These are phyloP conservation scores for Taiwanofungus camphoratus DNA, from an alignment of 1,284 basidiomycete species.

Conservation along the genomic window DNA sequence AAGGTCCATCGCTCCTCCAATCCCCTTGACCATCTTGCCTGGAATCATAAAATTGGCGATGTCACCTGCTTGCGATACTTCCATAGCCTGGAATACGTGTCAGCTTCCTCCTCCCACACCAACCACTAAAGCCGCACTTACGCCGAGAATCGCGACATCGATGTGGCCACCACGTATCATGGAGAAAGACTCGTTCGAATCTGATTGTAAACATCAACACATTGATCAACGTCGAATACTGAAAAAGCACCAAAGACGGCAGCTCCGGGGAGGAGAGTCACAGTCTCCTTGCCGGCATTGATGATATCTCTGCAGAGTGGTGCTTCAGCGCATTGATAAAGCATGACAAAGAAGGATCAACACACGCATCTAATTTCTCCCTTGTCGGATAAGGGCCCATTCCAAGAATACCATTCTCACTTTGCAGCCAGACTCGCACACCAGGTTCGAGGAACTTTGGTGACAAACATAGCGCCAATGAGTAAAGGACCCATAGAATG, in stretches of 20 bases:
- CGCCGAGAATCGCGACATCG: constrained; percentile 84
- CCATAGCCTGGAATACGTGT: constrained; percentile 66
- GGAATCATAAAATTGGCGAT: constrained; percentile 99
- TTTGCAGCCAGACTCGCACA: constrained; percentile 89
- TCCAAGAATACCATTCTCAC: constrained; percentile 92
- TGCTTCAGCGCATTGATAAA: constrained; percentile 10
- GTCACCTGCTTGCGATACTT: constrained; percentile 90
- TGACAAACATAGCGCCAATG: neutral
- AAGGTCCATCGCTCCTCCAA: constrained; percentile 96
- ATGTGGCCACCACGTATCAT: constrained; percentile 98
- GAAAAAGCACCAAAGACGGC: constrained; percentile 74
- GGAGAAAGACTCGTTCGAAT: constrained; percentile 88
- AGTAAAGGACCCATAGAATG: neutral
- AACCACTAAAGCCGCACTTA: constrained; percentile 21
- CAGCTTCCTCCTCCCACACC: constrained; percentile 4
- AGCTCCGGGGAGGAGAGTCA: constrained; percentile 88
- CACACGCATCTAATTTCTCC: constrained; percentile 85
- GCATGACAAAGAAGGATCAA: no score
- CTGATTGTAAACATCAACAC: constrained; percentile 28
- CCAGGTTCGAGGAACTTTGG: constrained; percentile 64
- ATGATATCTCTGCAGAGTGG: constrained; percentile 67
- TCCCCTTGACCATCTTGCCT: constrained; percentile 89
- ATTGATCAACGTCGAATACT: neutral
- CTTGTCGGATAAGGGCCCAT: constrained; percentile 93
- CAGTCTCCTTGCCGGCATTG: constrained; percentile 95